phyloP scores from a whole-genome alignment of 148 eudicot genomes.

The Vaccinium vitisidaea region DNA sequence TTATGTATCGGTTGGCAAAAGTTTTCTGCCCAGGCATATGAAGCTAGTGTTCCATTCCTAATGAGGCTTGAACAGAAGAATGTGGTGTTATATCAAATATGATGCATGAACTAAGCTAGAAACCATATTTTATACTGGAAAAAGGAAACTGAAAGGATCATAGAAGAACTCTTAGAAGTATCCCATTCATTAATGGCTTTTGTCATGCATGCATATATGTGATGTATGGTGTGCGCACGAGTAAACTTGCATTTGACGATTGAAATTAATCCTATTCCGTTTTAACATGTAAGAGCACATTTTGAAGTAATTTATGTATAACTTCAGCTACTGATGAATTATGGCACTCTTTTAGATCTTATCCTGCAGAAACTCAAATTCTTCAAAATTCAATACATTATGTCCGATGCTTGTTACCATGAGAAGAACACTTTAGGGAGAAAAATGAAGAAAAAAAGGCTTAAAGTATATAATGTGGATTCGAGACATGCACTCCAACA shows the following conservation, averaged over 20 bases:
- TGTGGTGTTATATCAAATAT: neutral
- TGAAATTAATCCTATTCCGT: neutral
- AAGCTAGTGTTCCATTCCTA: neutral
- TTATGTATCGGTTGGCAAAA: neutral
- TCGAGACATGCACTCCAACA: neutral
- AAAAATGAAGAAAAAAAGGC: neutral
- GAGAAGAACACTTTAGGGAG: neutral
- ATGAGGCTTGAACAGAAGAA: neutral
- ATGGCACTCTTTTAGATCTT: neutral
- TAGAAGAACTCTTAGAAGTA: neutral
- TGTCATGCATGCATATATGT: neutral
- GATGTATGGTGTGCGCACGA: neutral
- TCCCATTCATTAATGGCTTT: neutral
- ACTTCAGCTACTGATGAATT: neutral
- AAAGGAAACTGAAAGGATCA: neutral
- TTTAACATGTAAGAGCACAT: neutral
- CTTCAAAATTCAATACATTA: neutral
- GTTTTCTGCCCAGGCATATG: neutral
- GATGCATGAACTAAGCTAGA: neutral
- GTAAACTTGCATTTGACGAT: neutral
- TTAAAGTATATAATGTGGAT: neutral
- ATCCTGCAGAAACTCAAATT: neutral
- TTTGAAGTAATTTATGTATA: neutral
- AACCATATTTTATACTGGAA: neutral
- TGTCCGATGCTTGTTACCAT: neutral